Base-by-base conservation (phyloP, 2,329 filamentous ascomycete species). In the Microdochium paspali region DNA sequence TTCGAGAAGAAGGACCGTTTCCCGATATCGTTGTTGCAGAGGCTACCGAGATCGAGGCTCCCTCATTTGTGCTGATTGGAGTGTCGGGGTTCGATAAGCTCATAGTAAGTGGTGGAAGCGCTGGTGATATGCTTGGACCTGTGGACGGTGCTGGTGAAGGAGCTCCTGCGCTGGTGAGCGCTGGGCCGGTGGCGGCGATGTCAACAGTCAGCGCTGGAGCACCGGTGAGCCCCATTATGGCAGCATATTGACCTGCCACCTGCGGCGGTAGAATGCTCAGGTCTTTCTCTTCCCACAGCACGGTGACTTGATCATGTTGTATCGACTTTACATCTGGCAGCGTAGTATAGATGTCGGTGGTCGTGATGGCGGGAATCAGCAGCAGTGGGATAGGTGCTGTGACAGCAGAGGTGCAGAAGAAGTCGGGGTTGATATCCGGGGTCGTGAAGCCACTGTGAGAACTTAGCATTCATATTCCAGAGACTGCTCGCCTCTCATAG, bases 331-430 rank as follows among this genome's bases (percentile, higher is more conserved):
- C 42, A 6, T 18, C 42, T 6, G 42, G 24, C 2, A 62, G 45
- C 1, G 56, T 60, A 0, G 60, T 61, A 46, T 58, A 62, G 31
- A 63, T 48, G 32, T 63, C 58, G 32, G 55, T 39, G 4, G 61
- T 59, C 5, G 56, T 54, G 44, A 61, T 58, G 21, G 60, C 54
- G 0, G 58, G 56, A 23, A 55, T 50, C n/a, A 63, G 53, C 4
- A 63, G 51, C 32, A 63, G 61, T 18, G 53, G 47, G 56, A 61
- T 61, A 1, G 58, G 57, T 4, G 50, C 54, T 9, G 56, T 57
- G 24, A 62, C 51, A 12, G 50, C 49, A 10, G 58, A 61, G 12
- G 57, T 61, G 49, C 60, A 63, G 9, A 58, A 45, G 32, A 50
- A 56, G 10, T 46, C 35, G 1, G 54, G 43, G 15, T 56, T 42